phyloP scores from a whole-genome alignment of 768 basidiomycete genomes.

The Leucosporidium creatinivorum region DNA sequence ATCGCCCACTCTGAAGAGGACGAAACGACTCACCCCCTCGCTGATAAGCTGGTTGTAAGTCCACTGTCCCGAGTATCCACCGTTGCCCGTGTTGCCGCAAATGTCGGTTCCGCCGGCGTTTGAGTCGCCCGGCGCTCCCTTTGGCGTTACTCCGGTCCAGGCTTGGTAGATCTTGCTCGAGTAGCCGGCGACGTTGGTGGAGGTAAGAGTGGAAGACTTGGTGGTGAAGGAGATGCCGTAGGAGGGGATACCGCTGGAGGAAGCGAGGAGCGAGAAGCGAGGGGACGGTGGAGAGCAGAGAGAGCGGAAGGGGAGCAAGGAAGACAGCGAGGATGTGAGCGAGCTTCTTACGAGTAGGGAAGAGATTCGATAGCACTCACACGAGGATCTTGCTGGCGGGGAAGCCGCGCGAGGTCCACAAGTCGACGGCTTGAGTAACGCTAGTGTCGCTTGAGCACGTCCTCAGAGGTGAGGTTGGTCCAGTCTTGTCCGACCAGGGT shows the following conservation, averaged over 20 bases:
- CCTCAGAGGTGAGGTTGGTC: conserved; percentile 79
- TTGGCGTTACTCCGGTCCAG: background rate
- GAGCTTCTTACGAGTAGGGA: background rate
- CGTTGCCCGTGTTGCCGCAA: conserved; percentile 8
- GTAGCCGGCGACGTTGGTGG: conserved; percentile 4
- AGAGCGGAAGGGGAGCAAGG: background rate
- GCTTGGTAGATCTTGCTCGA: conserved; percentile 11
- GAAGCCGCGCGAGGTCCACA: conserved; percentile 74
- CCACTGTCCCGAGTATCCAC: conserved; percentile 20
- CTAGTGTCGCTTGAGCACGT: conserved; percentile 69
- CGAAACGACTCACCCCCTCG: conserved; percentile 2
- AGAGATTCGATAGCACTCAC: conserved; percentile 47
- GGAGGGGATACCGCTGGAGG: conserved; percentile 7
- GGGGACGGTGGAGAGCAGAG: background rate
- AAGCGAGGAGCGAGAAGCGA: too few relatives aligned
- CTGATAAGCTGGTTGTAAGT: conserved; percentile 6
- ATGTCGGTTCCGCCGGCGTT: conserved; percentile 13
- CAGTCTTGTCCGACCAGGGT: conserved; percentile 52
- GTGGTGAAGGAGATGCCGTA: conserved; percentile 19
- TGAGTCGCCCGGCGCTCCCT: conserved; percentile 20
- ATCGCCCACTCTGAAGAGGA: too few relatives aligned
- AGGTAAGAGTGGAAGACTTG: background rate
- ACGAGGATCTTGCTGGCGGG: conserved; percentile 65
- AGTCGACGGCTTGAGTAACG: conserved; percentile 58
- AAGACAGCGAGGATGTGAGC: background rate